Evolutionary conservation across 345 rosid species (phyloP), one percentile per base, ranked within the genome.

Genomic region (Murraya koenigii): DNA sequence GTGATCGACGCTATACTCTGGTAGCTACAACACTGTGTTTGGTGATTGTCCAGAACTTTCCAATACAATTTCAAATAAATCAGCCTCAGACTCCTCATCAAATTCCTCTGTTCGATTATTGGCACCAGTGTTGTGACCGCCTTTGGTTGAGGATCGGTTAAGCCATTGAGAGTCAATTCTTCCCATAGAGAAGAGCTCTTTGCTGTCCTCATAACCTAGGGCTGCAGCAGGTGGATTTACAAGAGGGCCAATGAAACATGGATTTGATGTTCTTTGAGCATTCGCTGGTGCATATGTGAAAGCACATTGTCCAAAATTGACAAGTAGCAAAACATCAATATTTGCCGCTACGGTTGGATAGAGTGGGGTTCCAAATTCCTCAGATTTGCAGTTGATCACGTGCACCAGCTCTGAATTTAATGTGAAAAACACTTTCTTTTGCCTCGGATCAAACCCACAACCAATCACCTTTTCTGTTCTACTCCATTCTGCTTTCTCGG

Each of bases 61-160:
- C 83, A 95, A 80, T 0, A 88, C 87, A 68, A 95, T 93, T 82
- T 95, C 99, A 44, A 93, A 95, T 58, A 95, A 85, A 85, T 95
- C 99, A 61, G 94, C 97, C 70, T 93, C 99, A 2, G 97, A 91
- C 38, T 95, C 97, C 73, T 90, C 98, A 26, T 91, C 98, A 20
- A 79, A 90, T 36, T 93, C 94, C 49, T 79, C 66, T 26, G 76
- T 78, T 32, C 69, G 61, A 65, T 78, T 78, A 71, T 80, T 85
- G 71, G 73, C 55, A 36, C 78, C 85, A 62, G 55, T 71, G 59
- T 62, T 80, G 62, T 80, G 83, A 72, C 82, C 83, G 63, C 82
- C 81, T 69, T 80, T 88, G 26, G 83, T 82, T 35, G 82, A 60
- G 69, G 84, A 72, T 68, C 94, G 72, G 77, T 83, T 84, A 62